These are phyloP conservation scores for Isatis lusitanica DNA, from an alignment of 441 rosid species.

Conservation along the genomic window DNA sequence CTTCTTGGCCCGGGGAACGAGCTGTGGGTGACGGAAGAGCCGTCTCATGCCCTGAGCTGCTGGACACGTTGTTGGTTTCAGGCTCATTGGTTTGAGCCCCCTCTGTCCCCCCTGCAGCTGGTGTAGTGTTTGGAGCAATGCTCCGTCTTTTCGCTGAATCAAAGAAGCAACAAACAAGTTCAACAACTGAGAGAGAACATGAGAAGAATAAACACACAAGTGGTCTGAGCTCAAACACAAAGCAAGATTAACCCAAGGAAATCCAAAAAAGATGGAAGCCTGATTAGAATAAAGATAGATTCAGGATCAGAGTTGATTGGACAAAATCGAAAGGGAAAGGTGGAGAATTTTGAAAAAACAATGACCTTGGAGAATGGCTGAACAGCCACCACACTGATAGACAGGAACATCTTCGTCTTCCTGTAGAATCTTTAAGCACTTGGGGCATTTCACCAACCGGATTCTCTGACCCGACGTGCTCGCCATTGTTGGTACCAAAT, in stretches of 20 bases:
- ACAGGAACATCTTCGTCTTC: conserved; percentile 66
- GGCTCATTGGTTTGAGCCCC: conserved; percentile 35
- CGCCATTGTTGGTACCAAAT: conserved; percentile 42
- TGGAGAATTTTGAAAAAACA: neutral
- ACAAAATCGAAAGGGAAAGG: conserved; percentile 2
- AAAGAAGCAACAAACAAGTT: conserved; percentile 31
- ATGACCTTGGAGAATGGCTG: conserved; percentile 66
- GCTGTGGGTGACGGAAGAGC: conserved; percentile 35
- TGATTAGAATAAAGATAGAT: conserved; percentile 8
- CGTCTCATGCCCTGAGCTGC: conserved; percentile 35
- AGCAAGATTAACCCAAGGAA: neutral
- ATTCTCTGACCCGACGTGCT: conserved; percentile 41
- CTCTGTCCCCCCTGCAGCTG: conserved; percentile 37
- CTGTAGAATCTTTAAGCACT: conserved; percentile 60
- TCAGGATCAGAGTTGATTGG: neutral
- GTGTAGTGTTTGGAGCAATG: conserved; percentile 33
- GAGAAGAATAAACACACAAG: neutral
- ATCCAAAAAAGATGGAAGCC: conserved; percentile 4
- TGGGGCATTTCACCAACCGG: conserved; percentile 84
- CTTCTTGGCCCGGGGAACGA: conserved; percentile 26
- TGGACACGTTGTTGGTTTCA: conserved; percentile 41
- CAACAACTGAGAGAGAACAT: neutral
- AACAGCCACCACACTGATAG: conserved; percentile 80
- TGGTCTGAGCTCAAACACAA: conserved; percentile 1
- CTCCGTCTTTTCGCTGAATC: conserved; percentile 56